These are phyloP conservation scores for Cucurbita argyrosperma DNA, from an alignment of 306 rosid species.

Conservation along the genomic window DNA sequence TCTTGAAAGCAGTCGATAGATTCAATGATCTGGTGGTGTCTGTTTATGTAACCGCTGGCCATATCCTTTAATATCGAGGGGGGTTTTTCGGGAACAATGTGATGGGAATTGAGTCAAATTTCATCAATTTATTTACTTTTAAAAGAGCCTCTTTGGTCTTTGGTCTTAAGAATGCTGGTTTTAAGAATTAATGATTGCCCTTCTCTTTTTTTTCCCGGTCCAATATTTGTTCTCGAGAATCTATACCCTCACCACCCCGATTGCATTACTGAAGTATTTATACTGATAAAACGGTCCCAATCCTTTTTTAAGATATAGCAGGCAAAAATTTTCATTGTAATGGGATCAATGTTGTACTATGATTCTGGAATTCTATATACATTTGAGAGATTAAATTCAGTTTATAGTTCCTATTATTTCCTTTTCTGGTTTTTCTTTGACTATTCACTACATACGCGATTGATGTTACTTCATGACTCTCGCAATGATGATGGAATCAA, in stretches of 20 bases:
- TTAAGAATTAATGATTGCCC: no score
- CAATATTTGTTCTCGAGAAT: not conserved
- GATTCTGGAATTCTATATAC: not conserved
- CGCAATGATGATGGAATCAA: slow-evolving; percentile 95
- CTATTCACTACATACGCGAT: slow-evolving; percentile 53
- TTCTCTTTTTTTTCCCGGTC: no score
- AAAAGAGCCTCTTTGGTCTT: not conserved
- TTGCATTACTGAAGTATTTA: not conserved
- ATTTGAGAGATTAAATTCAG: not conserved
- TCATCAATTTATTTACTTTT: not conserved
- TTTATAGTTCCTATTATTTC: not conserved
- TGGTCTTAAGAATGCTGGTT: no score
- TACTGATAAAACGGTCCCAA: not conserved
- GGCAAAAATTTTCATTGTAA: not conserved
- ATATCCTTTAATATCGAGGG: slow-evolving; percentile 42
- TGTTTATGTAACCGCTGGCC: slow-evolving; percentile 94
- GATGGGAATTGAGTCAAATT: not conserved
- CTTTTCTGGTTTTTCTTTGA: slow-evolving; percentile 34
- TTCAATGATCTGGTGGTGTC: slow-evolving; percentile 86
- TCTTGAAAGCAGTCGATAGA: slow-evolving; percentile 82
- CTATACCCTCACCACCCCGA: not conserved
- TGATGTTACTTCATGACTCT: slow-evolving; percentile 91
- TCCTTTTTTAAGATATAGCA: not conserved
- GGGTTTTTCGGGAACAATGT: not conserved
- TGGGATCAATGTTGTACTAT: not conserved